Percentiles rank a stretch among this genome's conserved stretches.
phyloP scores from a whole-genome alignment of 1,139 yeast genomes.

The Candida frijolesensis region DNA sequence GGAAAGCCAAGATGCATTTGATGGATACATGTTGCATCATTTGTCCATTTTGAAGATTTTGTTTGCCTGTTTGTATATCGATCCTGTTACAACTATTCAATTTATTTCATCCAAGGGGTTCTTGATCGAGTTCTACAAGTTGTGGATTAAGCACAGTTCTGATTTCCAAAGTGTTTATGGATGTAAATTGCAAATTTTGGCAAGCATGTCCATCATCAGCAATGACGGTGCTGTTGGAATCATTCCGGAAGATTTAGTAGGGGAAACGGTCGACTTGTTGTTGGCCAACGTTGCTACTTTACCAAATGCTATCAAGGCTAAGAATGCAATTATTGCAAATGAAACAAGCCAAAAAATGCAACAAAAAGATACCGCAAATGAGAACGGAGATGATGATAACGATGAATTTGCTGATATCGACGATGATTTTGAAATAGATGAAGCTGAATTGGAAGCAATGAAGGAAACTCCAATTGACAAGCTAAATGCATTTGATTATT shows the following conservation, averaged over 20 bases:
- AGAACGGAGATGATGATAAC: conserved; percentile 30
- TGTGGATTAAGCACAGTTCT: conserved; percentile 52
- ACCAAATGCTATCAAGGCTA: conserved; percentile 51
- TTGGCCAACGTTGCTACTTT: conserved; percentile 45
- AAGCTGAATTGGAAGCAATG: conserved; percentile 56
- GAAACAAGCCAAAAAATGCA: conserved; percentile 36
- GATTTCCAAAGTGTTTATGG: conserved; percentile 59
- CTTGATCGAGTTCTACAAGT: conserved; percentile 39
- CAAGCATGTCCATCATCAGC: conserved; percentile 36
- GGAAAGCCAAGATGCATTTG: conserved; percentile 45
- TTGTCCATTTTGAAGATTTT: conserved; percentile 48
- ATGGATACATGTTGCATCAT: conserved; percentile 51
- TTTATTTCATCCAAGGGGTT: conserved; percentile 42
- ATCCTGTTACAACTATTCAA: conserved; percentile 40
- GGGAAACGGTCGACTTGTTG: conserved; percentile 44
- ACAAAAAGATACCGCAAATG: conserved; percentile 20
- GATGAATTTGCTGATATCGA: conserved; percentile 35
- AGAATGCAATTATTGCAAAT: conserved; percentile 42
- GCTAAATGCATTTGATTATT: conserved; percentile 48
- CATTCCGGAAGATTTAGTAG: conserved; percentile 38
- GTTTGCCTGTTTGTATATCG: conserved; percentile 43
- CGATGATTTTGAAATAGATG: conserved; percentile 50
- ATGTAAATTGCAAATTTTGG: conserved; percentile 54
- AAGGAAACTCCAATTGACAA: conserved; percentile 55
- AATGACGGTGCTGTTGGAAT: conserved; percentile 31